A percentile compares a stretch with the other conserved stretches of the same genome.
These are phyloP conservation scores for Anthracocystis panici-leucophaei DNA, from an alignment of 1,284 basidiomycete species.

Conservation along the genomic window DNA sequence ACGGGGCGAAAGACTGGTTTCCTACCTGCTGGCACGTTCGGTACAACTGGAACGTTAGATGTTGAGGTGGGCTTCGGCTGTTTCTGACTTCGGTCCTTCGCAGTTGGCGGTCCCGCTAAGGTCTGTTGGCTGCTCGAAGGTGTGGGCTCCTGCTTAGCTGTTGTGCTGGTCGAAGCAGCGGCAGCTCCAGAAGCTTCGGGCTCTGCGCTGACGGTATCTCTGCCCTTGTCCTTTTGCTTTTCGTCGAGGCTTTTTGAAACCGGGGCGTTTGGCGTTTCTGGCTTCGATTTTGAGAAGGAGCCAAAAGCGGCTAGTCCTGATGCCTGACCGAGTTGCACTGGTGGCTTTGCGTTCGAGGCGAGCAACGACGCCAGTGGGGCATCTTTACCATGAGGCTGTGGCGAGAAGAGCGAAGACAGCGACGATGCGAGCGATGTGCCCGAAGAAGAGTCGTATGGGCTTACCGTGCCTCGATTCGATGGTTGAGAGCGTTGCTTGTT, in stretches of 20 bases:
- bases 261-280: neutral
- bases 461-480: slow-evolving; percentile 10
- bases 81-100: slow-evolving; percentile 11
- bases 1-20: slow-evolving; percentile 50
- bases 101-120: neutral
- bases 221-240: slow-evolving; percentile 14
- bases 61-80: neutral
- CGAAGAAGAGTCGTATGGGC: slow-evolving; percentile 28
- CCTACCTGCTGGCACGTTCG: slow-evolving; percentile 26
- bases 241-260: slow-evolving; percentile 13
- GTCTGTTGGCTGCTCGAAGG: slow-evolving; percentile 14
- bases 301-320: slow-evolving; percentile 34
- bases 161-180: neutral
- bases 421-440: slow-evolving; percentile 43
- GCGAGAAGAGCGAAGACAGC: slow-evolving; percentile 46
- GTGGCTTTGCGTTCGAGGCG: slow-evolving; percentile 38
- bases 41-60: slow-evolving; percentile 3
- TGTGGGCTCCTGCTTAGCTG: neutral
- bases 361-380: slow-evolving; percentile 41
- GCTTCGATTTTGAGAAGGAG: slow-evolving; percentile 15
- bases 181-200: neutral
- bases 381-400: slow-evolving; percentile 48
- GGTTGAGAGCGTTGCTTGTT: slow-evolving; percentile 39
- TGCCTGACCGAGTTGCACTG: slow-evolving; percentile 17
- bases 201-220: slow-evolving; percentile 1